Percentiles rank a stretch among this genome's conserved stretches.
Evolutionary conservation across 495 filamentous ascomycete species (phyloP).

Genomic region (Podospora appendiculata): DNA sequence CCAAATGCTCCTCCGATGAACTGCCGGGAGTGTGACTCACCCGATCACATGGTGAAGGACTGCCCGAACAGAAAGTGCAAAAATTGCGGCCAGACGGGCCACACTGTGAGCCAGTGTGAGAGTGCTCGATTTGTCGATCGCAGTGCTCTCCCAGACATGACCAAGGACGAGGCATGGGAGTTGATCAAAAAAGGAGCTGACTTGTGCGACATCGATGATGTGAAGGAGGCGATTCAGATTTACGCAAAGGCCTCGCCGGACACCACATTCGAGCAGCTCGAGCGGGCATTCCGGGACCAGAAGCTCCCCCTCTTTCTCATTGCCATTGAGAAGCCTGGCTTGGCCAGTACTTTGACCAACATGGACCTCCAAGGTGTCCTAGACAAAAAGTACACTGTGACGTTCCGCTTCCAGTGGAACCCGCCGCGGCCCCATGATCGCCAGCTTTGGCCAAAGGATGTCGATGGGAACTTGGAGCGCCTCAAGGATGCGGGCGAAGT

Average conservation of each 20-base stretch:
- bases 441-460: slow-evolving; percentile 54
- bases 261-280: slow-evolving; percentile 62
- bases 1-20: slow-evolving; percentile 51
- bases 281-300: slow-evolving; percentile 61
- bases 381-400: slow-evolving; percentile 66
- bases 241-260: slow-evolving; percentile 68
- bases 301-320: slow-evolving; percentile 63
- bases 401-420: slow-evolving; percentile 56
- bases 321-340: slow-evolving; percentile 58
- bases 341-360: slow-evolving; percentile 55
- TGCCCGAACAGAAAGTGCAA: slow-evolving; percentile 67
- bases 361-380: slow-evolving; percentile 80
- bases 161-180: slow-evolving; percentile 63
- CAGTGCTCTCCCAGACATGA: slow-evolving; percentile 47
- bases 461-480: slow-evolving; percentile 67
- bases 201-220: slow-evolving; percentile 62
- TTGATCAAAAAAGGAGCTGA: slow-evolving; percentile 53
- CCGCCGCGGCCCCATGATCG: slow-evolving; percentile 54
- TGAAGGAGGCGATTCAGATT: slow-evolving; percentile 62
- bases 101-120: slow-evolving; percentile 57
- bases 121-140: slow-evolving; percentile 62
- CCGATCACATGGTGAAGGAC: slow-evolving; percentile 58
- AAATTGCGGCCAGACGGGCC: slow-evolving; percentile 70
- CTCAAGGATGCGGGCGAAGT: slow-evolving; percentile 64
- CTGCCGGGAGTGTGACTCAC: slow-evolving; percentile 59